phyloP scores from a whole-genome alignment of 2,329 filamentous ascomycete genomes.

The Colletotrichum higginsianum region DNA sequence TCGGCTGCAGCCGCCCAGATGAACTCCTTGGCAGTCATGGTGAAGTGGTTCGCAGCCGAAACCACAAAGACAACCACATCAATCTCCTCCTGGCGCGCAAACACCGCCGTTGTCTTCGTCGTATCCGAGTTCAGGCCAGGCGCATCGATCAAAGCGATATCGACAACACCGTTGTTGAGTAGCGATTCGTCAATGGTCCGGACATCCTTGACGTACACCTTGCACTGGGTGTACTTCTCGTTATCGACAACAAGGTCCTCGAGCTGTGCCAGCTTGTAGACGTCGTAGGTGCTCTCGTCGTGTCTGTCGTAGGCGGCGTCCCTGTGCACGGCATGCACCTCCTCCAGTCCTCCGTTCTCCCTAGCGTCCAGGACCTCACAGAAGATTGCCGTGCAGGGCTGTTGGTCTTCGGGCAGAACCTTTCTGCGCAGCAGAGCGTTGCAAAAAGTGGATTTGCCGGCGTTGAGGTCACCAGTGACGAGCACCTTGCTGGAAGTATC shows the following conservation, averaged over 20 bases:
- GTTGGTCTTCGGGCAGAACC: conserved; percentile 94
- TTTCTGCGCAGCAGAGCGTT: conserved; percentile 96
- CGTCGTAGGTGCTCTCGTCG: conserved; percentile 94
- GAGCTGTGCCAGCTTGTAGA: conserved; percentile 82
- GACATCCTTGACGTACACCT: conserved; percentile 94
- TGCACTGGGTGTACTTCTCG: conserved; percentile 91
- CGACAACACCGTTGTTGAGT: conserved; percentile 96
- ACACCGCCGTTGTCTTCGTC: conserved; percentile 96
- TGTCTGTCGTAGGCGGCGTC: conserved; percentile 85
- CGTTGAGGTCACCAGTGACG: conserved; percentile 95
- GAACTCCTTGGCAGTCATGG: conserved; percentile 96
- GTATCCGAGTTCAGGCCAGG: conserved; percentile 97
- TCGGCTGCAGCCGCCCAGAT: conserved; percentile 96
- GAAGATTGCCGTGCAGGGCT: conserved; percentile 98
- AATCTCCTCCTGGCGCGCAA: conserved; percentile 97
- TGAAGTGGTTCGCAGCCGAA: conserved; percentile 97
- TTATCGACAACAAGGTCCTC: conserved; percentile 94
- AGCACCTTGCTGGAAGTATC: conserved; percentile 98
- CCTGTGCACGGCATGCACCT: conserved; percentile 95
- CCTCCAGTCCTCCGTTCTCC: conserved; percentile 91
- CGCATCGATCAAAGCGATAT: conserved; percentile 97
- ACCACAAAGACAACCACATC: conserved; percentile 99
- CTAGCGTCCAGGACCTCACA: conserved; percentile 95
- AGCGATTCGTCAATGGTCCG: conserved; percentile 92
- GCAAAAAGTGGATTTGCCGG: conserved; percentile 98